Percentiles rank a stretch among this genome's conserved stretches.
These are phyloP conservation scores for Theobroma grandiflorum DNA, from an alignment of 441 rosid genomes.

Conservation along the genomic window DNA sequence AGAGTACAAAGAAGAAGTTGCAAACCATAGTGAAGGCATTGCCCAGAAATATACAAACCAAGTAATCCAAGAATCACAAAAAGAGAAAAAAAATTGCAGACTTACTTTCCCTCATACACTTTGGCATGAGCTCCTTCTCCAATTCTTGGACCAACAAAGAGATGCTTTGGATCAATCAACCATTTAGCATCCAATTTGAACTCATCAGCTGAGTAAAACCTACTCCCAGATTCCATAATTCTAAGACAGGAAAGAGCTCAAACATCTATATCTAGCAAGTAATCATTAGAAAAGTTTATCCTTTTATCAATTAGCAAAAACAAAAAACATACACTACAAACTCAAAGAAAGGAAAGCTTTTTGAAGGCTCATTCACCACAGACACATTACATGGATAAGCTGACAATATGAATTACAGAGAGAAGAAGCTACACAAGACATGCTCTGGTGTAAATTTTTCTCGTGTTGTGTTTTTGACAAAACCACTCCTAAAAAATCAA, in stretches of 20 bases:
- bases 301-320: not conserved
- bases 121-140: conserved; percentile 99
- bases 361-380: conserved; percentile 32
- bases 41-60: conserved; percentile 3
- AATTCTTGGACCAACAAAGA: conserved; percentile 92
- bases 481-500: conserved; percentile 42
- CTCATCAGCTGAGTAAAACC: conserved; percentile 55
- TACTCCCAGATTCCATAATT: conserved; percentile 64
- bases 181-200: conserved; percentile 80
- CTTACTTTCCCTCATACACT: conserved; percentile 97
- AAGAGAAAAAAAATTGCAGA: conserved; percentile 35
- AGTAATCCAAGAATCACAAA: conserved; percentile 6
- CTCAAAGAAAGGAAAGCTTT: conserved; percentile 39
- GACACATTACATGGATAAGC: conserved; percentile 38
- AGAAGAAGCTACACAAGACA: conserved; percentile 41
- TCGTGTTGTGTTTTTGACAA: conserved; percentile 21
- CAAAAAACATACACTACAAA: conserved; percentile 1
- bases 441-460: conserved; percentile 29
- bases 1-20: not conserved
- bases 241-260: conserved; percentile 32
- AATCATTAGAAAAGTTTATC: conserved; percentile 15
- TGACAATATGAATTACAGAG: conserved; percentile 37
- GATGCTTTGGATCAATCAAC: conserved; percentile 85
- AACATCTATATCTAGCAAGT: conserved; percentile 25
- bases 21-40: not conserved